Evolutionary conservation across 495 filamentous ascomycete genomes (phyloP).

Genomic region (Penicillium coprophilum): DNA sequence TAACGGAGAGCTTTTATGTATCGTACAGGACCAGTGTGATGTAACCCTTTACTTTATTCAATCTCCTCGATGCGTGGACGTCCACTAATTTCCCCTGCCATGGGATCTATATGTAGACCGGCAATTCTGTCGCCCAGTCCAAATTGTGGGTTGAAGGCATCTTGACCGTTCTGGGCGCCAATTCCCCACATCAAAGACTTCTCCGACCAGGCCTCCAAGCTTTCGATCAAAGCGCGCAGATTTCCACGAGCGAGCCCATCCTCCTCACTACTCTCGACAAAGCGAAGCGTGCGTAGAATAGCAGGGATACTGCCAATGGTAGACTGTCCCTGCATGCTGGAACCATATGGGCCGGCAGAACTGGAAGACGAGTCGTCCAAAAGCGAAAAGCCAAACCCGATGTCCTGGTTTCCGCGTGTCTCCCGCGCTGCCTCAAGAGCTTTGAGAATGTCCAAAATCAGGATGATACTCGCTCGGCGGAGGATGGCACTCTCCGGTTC

Average conservation of each 20-base stretch:
- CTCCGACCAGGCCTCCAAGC: slow-evolving; percentile 68
- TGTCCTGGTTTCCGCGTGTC: slow-evolving; percentile 39
- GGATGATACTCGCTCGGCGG: slow-evolving; percentile 67
- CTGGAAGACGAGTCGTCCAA: slow-evolving; percentile 20
- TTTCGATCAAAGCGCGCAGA: slow-evolving; percentile 67
- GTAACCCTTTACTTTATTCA: slow-evolving; percentile 32
- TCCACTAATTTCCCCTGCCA: slow-evolving; percentile 32
- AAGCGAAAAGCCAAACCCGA: slow-evolving; percentile 63
- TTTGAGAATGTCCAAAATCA: slow-evolving; percentile 65
- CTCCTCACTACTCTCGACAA: slow-evolving; percentile 65
- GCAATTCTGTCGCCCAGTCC: slow-evolving; percentile 42
- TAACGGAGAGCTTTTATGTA: too few species aligned
- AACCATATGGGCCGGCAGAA: slow-evolving; percentile 1
- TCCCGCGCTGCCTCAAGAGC: slow-evolving; percentile 60
- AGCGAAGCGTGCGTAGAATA: slow-evolving; percentile 61
- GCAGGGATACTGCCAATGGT: slow-evolving; percentile 56
- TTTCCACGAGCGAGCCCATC: slow-evolving; percentile 75
- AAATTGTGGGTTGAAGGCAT: slow-evolving; percentile 23
- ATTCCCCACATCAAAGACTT: slow-evolving; percentile 50
- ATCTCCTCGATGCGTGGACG: slow-evolving; percentile 54
- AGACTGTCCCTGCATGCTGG: slow-evolving; percentile 14
- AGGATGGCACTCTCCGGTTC: slow-evolving; percentile 67
- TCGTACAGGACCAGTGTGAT: not conserved
- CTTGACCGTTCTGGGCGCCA: slow-evolving; percentile 25
- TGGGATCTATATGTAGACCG: slow-evolving; percentile 37